phyloP scores from a whole-genome alignment of 1,139 yeast species.

The Meyerozyma carpophila region DNA sequence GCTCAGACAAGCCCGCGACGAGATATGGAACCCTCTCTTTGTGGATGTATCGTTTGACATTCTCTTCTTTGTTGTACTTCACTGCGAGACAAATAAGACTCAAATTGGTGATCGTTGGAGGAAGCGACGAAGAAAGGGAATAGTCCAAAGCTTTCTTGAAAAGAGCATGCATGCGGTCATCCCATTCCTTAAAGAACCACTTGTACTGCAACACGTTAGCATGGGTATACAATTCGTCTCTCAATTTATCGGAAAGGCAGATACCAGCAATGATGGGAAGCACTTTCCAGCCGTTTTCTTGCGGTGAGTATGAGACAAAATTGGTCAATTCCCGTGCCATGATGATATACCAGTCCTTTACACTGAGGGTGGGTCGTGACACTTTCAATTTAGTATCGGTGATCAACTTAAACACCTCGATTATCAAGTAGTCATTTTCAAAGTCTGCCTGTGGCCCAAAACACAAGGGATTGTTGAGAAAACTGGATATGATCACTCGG shows the following conservation, averaged over 20 bases:
- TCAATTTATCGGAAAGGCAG: constrained; percentile 31
- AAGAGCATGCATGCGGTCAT: constrained; percentile 17
- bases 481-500: constrained; percentile 43
- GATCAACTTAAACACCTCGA: constrained; percentile 46
- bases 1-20: constrained; percentile 14
- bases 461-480: constrained; percentile 43
- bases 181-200: constrained; percentile 34
- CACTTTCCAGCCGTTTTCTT: constrained; percentile 47
- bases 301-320: constrained; percentile 26
- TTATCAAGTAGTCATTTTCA: constrained; percentile 30
- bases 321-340: constrained; percentile 32
- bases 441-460: constrained; percentile 38
- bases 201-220: constrained; percentile 21
- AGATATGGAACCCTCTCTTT: constrained; percentile 20
- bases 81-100: constrained; percentile 32
- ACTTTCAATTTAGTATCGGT: constrained; percentile 49
- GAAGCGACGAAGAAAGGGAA: constrained; percentile 19
- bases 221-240: constrained; percentile 30
- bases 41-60: constrained; percentile 18
- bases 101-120: constrained; percentile 23
- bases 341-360: constrained; percentile 46
- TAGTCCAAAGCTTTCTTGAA: constrained; percentile 21
- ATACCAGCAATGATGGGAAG: constrained; percentile 55
- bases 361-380: constrained; percentile 57
- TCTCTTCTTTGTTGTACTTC: constrained; percentile 17